Evolutionary conservation across 2,329 filamentous ascomycete species (phyloP), one percentile per base, ranked within the genome.

Genomic region (Xylariaceae sp.): DNA sequence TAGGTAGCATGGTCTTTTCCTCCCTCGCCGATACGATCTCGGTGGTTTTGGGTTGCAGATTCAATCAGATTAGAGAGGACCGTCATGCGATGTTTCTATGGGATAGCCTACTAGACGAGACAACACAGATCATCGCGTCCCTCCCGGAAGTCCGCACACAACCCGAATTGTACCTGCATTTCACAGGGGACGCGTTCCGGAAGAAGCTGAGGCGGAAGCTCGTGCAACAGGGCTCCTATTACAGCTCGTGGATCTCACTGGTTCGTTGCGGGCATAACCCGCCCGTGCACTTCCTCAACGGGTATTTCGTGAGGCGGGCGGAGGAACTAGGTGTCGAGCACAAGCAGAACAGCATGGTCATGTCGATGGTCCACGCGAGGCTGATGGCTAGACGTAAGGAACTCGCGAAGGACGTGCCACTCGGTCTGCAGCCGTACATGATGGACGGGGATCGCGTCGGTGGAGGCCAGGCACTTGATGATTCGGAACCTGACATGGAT

Each of bases 221-320:
- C 2, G 67, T 76, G 26, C 78, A 74, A 48, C 87, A 84, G 12
- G 77, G 78, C 12, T 74, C 81, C 52, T 84, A 86, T 49, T 76
- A 80, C 72, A 90, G 85, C 65, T 81, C 79, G 19, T 91, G 96
- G 85, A 76, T 90, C 5, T 80, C 82, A 50, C 85, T 88, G 65
- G 77, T 93, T 12, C 75, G 83, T 10, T 71, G 74, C 1, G 88
- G 89, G 1, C 75, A 76, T 58, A 74, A 79, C 55, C 91, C 90
- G 0, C 91, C 96, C 66, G 83, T 97, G 41, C 85, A 93, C 44
- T 96, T 88, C 67, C 83, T 93, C 64, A 97, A 96, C 70, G 93
- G 93, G 0, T 99, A 93, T 75, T 89, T 99, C 57, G 80, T 96
- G 29, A 81, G 78, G 48, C 82, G 88, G 41, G 95, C 89, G 0